Percentiles rank a stretch among this genome's conserved stretches.
Evolutionary conservation across 2,329 filamentous ascomycete genomes (phyloP).

Genomic region (Colletotrichum lindemuthianum): DNA sequence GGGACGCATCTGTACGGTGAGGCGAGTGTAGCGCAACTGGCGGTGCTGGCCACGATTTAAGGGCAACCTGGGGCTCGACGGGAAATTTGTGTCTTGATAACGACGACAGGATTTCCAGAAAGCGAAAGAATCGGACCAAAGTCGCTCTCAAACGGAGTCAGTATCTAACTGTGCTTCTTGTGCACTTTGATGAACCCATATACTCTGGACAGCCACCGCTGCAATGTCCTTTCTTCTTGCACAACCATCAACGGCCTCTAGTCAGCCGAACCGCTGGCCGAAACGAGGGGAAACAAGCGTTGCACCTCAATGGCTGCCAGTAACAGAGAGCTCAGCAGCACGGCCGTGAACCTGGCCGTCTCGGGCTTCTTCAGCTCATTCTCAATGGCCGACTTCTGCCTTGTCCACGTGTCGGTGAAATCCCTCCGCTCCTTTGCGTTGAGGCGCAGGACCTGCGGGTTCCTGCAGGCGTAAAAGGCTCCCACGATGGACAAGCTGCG

Average conservation of each 20-base stretch:
- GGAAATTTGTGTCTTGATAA: neutral
- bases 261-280: neutral
- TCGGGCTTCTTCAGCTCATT: neutral
- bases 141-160: conserved; percentile 7
- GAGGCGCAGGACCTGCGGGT: neutral
- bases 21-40: neutral
- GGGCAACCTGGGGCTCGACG: neutral
- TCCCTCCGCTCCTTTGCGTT: neutral
- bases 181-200: neutral
- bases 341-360: neutral
- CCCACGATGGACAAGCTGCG: conserved; percentile 18
- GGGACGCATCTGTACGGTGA: neutral
- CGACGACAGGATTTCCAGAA: conserved; percentile 7
- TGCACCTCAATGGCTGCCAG: conserved; percentile 10
- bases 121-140: conserved; percentile 8
- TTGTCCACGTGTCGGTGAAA: conserved; percentile 1
- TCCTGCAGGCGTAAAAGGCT: conserved; percentile 16
- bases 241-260: neutral
- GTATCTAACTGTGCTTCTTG: neutral
- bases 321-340: conserved; percentile 3
- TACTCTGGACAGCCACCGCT: conserved; percentile 13
- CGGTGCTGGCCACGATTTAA: neutral
- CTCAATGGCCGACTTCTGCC: neutral
- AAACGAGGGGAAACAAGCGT: too few species aligned
- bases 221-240: neutral